Conservation (phyloP, 345 rosid genomes). For the Durio zibethinus region DNA sequence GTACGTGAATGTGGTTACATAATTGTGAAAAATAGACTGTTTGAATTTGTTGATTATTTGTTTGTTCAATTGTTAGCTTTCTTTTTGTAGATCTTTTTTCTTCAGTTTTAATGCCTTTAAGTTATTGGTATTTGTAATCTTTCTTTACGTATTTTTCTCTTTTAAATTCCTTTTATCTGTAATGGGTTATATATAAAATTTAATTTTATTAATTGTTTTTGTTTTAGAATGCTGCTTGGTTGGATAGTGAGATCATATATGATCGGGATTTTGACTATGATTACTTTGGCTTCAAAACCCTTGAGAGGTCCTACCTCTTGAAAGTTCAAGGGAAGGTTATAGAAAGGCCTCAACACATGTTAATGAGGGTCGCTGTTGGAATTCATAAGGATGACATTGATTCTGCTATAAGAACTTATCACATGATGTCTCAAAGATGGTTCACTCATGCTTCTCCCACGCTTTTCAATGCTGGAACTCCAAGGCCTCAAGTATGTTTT, state of each 20-base stretch:
- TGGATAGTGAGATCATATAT: slow-evolving; percentile 92
- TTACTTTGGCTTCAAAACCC: slow-evolving; percentile 90
- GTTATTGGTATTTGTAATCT: not conserved
- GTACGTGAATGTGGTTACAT: not conserved
- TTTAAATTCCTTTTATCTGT: not conserved
- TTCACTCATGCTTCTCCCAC: slow-evolving; percentile 97
- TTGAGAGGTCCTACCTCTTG: slow-evolving; percentile 83
- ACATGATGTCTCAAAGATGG: slow-evolving; percentile 92
- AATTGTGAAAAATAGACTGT: not conserved
- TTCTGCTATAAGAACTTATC: slow-evolving; percentile 71
- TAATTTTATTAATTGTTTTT: not conserved
- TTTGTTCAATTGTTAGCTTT: not conserved
- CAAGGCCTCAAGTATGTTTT: slow-evolving; percentile 68
- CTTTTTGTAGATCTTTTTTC: not conserved
- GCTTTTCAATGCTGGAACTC: slow-evolving; percentile 89
- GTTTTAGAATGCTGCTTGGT: slow-evolving; percentile 61
- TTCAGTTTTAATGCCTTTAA: not conserved
- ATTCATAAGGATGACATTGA: slow-evolving; percentile 77
- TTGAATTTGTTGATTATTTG: not conserved
- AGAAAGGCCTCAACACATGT: slow-evolving; percentile 91
- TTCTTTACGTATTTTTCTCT: not conserved
- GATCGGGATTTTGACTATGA: slow-evolving; percentile 92
- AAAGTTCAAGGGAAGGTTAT: slow-evolving; percentile 86
- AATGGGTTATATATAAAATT: not conserved
- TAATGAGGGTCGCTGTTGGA: slow-evolving; percentile 94